phyloP scores from a whole-genome alignment of 2,329 filamentous ascomycete species.

The Aspergillus alliaceus region DNA sequence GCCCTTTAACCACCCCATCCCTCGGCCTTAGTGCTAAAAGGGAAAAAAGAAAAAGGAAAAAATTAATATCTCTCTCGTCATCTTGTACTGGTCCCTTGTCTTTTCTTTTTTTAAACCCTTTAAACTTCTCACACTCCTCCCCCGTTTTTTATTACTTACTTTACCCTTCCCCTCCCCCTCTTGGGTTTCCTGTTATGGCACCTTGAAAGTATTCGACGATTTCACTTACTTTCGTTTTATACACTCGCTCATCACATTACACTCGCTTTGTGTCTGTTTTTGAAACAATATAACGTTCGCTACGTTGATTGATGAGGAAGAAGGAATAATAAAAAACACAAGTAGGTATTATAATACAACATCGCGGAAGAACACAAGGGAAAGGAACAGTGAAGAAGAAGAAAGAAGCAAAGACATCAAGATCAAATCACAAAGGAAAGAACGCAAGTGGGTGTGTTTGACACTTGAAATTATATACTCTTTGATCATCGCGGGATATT shows the following conservation, averaged over 20 bases:
- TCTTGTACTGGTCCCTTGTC: constrained; percentile 13
- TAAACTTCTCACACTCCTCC: constrained; percentile 11
- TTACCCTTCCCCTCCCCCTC: constrained; percentile 16
- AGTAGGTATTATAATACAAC: neutral
- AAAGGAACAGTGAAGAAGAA: neutral
- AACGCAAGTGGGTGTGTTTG: constrained; percentile 8
- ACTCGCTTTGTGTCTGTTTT: constrained; percentile 37
- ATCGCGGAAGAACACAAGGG: neutral
- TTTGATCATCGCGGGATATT: constrained; percentile 16
- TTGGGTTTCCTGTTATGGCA: constrained; percentile 29
- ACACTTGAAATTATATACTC: constrained; percentile 13
- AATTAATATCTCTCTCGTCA: constrained; percentile 22
- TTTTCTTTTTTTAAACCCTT: constrained; percentile 13
- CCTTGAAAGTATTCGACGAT: constrained; percentile 24
- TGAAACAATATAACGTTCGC: constrained; percentile 38
- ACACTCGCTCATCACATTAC: constrained; percentile 36
- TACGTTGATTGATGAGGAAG: constrained; percentile 29
- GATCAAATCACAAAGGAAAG: constrained; percentile 15
- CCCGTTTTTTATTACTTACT: constrained; percentile 13
- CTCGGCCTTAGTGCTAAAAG: constrained; percentile 18
- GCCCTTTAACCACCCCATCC: constrained; percentile 10
- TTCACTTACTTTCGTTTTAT: constrained; percentile 17
- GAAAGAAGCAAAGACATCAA: constrained; percentile 9
- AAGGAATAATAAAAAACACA: constrained; percentile 10
- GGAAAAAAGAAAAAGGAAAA: no score